Evolutionary conservation across 148 eudicot genomes (phyloP).

Genomic region (Drosera capensis): DNA sequence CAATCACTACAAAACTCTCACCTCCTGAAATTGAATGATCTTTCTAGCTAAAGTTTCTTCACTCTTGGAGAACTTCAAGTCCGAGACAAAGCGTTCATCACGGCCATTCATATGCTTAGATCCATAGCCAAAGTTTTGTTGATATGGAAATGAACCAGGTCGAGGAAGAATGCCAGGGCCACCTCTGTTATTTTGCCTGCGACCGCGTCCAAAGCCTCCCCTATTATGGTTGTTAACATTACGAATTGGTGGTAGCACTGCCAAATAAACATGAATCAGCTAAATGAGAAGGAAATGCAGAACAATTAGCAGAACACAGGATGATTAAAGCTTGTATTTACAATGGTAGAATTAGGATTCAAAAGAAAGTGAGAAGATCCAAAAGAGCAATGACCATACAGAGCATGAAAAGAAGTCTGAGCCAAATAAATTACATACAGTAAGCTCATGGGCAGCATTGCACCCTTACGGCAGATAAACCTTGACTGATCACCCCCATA

Average conservation of each 20-base stretch:
- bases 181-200: slow-evolving; percentile 94
- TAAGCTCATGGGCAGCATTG: too few relatives aligned
- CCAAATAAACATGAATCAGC: slow-evolving; percentile 10
- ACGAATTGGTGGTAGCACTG: slow-evolving; percentile 67
- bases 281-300: background rate
- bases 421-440: too few relatives aligned
- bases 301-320: background rate
- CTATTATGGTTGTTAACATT: slow-evolving; percentile 41
- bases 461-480: too few relatives aligned
- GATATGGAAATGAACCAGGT: slow-evolving; percentile 65
- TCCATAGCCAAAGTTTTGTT: slow-evolving; percentile 46
- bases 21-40: slow-evolving; percentile 66
- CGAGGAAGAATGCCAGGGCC: slow-evolving; percentile 92
- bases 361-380: too few relatives aligned
- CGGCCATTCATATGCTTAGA: slow-evolving; percentile 32
- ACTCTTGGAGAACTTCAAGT: slow-evolving; percentile 70
- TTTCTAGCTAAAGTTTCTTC: slow-evolving; percentile 90
- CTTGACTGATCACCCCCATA: too few relatives aligned
- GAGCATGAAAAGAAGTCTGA: too few relatives aligned
- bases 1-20: too few relatives aligned
- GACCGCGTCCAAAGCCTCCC: slow-evolving; percentile 80
- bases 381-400: too few relatives aligned
- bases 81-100: slow-evolving; percentile 97
- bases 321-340: background rate
- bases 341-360: too few relatives aligned